Percentiles rank a stretch among this genome's conserved stretches.
Conservation (phyloP, 2,329 filamentous ascomycete species). For the Keithomyces neogunnii region DNA sequence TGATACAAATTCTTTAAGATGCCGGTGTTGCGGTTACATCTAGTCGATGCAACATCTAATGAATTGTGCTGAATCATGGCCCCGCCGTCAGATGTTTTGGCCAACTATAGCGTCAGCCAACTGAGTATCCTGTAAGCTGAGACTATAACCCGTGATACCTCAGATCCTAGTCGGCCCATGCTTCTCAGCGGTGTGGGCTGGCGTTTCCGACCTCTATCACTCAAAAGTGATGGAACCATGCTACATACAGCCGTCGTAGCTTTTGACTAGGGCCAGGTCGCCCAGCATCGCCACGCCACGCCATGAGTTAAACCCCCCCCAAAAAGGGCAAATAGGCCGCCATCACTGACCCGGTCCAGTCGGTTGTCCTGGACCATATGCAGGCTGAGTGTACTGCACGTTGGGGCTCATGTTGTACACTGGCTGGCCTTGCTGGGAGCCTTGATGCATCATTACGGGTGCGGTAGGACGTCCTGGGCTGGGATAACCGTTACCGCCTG, state of each 20-base stretch:
- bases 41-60: slow-evolving; percentile 36
- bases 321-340: slow-evolving; percentile 1
- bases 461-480: slow-evolving; percentile 74
- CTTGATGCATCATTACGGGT: slow-evolving; percentile 90
- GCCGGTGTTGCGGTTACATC: slow-evolving; percentile 46
- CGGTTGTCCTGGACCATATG: slow-evolving; percentile 61
- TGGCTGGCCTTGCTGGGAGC: slow-evolving; percentile 82
- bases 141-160: slow-evolving; percentile 3
- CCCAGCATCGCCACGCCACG: slow-evolving; percentile 1
- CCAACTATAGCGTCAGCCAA: neutral
- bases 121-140: neutral
- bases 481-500: slow-evolving; percentile 71
- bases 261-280: neutral
- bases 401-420: slow-evolving; percentile 70
- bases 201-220: neutral
- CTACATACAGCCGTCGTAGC: neutral
- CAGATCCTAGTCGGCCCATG: neutral
- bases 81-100: slow-evolving; percentile 3
- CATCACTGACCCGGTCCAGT: slow-evolving; percentile 59
- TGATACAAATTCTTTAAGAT: slow-evolving; percentile 54
- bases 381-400: slow-evolving; percentile 66
- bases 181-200: neutral
- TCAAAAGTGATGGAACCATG: neutral
- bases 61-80: slow-evolving; percentile 4
- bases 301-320: neutral